phyloP scores from a whole-genome alignment of 2,329 filamentous ascomycete species.

The Aspergillus quadrilineatus region DNA sequence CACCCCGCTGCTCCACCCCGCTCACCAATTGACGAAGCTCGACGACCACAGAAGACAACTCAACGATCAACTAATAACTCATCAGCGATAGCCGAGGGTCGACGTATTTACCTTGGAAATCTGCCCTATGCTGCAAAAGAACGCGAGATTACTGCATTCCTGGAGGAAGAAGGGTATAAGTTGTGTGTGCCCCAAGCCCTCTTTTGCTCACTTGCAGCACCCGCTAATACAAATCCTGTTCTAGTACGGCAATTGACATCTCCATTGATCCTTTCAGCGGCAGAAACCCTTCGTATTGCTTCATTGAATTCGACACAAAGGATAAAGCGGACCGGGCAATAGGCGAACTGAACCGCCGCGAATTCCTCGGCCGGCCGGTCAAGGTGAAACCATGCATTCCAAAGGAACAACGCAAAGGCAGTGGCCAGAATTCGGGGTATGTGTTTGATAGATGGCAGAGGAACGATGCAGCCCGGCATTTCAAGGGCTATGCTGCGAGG shows the following conservation, averaged over 20 bases:
- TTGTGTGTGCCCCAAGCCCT: not conserved
- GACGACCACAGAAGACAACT: too few relatives aligned
- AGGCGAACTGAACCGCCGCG: too few relatives aligned
- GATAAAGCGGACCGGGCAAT: too few relatives aligned
- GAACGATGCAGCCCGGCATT: not conserved
- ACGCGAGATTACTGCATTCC: not conserved
- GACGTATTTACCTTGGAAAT: not conserved
- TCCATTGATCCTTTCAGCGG: conserved; percentile 65
- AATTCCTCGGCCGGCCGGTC: too few relatives aligned
- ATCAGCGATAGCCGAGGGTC: not conserved
- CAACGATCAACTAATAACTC: not conserved
- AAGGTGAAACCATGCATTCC: too few relatives aligned
- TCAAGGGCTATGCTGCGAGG: not conserved
- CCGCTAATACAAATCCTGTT: not conserved
- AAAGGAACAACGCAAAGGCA: too few relatives aligned
- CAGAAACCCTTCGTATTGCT: conserved; percentile 72
- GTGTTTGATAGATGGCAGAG: not conserved
- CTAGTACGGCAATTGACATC: conserved; percentile 55
- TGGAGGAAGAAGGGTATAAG: not conserved
- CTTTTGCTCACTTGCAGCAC: not conserved
- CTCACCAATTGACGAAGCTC: too few relatives aligned
- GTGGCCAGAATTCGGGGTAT: not conserved
- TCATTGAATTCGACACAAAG: conserved; percentile 59
- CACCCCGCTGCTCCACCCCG: too few relatives aligned
- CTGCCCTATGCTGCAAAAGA: not conserved